These are phyloP conservation scores for Suhomyces maxii DNA, from an alignment of 1,139 yeast species.

Conservation along the genomic window DNA sequence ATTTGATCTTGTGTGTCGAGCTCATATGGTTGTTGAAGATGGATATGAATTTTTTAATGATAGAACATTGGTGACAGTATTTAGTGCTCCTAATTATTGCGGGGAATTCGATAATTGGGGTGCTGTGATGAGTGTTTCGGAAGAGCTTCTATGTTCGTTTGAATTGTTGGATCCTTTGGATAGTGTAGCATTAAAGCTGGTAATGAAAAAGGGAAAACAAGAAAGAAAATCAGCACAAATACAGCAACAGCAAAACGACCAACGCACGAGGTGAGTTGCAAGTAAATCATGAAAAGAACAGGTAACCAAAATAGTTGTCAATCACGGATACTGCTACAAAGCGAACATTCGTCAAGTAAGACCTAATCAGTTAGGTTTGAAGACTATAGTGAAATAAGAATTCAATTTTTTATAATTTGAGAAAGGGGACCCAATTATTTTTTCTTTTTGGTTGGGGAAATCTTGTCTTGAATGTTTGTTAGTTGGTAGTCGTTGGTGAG, in stretches of 20 bases:
- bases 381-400: no score
- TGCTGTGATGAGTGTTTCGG: constrained; percentile 99
- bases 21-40: constrained; percentile 98
- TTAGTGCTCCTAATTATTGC: constrained; percentile 96
- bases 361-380: no score
- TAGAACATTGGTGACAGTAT: constrained; percentile 91
- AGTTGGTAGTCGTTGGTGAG: no score
- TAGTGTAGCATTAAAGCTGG: constrained; percentile 88
- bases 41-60: constrained; percentile 97
- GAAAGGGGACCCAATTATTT: no score
- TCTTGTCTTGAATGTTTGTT: no score
- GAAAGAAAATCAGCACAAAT: constrained; percentile 64
- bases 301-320: not conserved
- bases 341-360: no score
- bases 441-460: no score
- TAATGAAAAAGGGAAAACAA: constrained; percentile 82
- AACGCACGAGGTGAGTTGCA: constrained; percentile 2
- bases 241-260: constrained; percentile 16
- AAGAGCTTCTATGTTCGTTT: constrained; percentile 91
- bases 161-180: constrained; percentile 96
- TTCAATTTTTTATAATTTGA: no score
- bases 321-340: no score
- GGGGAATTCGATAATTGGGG: constrained; percentile 99
- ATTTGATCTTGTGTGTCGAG: constrained; percentile 95
- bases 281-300: not conserved